Evolutionary conservation across 1,284 basidiomycete species (phyloP), one percentile per base, ranked within the genome.

Genomic region (Fomitopsis betulina): DNA sequence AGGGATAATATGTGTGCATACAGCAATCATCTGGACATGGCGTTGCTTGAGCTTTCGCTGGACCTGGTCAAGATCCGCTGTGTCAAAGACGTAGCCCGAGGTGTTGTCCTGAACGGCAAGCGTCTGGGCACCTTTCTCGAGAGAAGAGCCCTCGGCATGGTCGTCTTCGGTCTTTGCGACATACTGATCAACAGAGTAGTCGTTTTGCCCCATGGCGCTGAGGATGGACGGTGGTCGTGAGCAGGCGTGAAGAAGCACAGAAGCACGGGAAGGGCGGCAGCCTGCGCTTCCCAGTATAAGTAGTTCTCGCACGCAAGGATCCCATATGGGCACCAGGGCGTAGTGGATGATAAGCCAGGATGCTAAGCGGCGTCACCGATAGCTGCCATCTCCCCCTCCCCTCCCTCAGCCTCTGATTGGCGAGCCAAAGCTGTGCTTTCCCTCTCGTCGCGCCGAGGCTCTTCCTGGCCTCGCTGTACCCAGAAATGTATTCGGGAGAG

Each of bases 21-120:
- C 70, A 56, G 70, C 70, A 53, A 72, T 86, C 86, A 89, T 89
- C 68, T 87, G 86, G 17, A 86, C 82, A 82, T 88, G 86, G 38
- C 86, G 81, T 70, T 87, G 84, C 70, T 86, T 84, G 47, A 89
- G 74, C 27, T 78, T 76, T 35, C 86, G 79, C 63, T 87, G 84
- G 10, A 86, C 84, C 25, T 73, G 75, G 64, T 87, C 85, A 45
- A 84, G 73, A 66, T 87, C 85, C 55, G 79, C 75, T n/a, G 74
- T 75, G 64, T 85, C 80, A 61, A 85, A 80, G 59, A 70, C 64
- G 61, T 67, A 70, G 40, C 62, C 50, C 15, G 58, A 61, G 59
- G 68, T 10, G 3, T 37, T 65, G 33, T 65, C 60, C 27, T 63
- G 60, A 23, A 67, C 69, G 62, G 67, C 68, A 58, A 68, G 67